phyloP scores from a whole-genome alignment of 2,329 filamentous ascomycete species.

The Hirsutella thompsonii region DNA sequence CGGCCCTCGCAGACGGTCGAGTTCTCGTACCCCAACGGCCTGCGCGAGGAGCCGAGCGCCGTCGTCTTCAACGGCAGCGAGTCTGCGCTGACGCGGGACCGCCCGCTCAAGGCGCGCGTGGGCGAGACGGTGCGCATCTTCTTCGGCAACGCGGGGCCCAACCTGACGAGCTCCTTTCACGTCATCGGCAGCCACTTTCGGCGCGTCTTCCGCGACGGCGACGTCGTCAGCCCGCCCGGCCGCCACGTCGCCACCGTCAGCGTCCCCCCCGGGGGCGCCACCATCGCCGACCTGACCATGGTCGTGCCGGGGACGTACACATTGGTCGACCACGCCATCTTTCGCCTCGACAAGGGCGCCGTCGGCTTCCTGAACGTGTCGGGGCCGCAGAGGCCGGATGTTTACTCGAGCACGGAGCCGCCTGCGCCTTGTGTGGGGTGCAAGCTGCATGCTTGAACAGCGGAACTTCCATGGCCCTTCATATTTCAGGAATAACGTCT shows the following conservation, averaged over 20 bases:
- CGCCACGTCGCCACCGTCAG: slow-evolving; percentile 12
- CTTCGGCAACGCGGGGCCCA: slow-evolving; percentile 21
- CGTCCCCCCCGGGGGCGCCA: slow-evolving; percentile 15
- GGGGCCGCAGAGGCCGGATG: too few species aligned
- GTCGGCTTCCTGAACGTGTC: too few species aligned
- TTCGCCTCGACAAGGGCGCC: too few species aligned
- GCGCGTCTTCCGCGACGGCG: slow-evolving; percentile 16
- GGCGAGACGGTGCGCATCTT: slow-evolving; percentile 19
- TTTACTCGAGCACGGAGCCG: too few species aligned
- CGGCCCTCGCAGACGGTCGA: slow-evolving; percentile 15
- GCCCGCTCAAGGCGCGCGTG: slow-evolving; percentile 15
- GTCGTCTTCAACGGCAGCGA: slow-evolving; percentile 21
- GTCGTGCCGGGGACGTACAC: too few species aligned
- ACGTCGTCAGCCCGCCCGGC: slow-evolving; percentile 16
- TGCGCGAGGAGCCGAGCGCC: slow-evolving; percentile 17
- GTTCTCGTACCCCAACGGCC: slow-evolving; percentile 19
- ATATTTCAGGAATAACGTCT: too few species aligned
- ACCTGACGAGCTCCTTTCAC: slow-evolving; percentile 20
- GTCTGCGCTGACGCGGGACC: slow-evolving; percentile 15
- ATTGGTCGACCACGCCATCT: too few species aligned
- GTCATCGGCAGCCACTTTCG: slow-evolving; percentile 19
- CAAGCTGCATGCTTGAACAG: too few species aligned
- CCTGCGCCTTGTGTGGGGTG: too few species aligned
- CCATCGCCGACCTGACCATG: too few species aligned
- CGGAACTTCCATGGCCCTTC: too few species aligned